phyloP scores from a whole-genome alignment of 1,284 basidiomycete genomes.

The Grifola frondosa region DNA sequence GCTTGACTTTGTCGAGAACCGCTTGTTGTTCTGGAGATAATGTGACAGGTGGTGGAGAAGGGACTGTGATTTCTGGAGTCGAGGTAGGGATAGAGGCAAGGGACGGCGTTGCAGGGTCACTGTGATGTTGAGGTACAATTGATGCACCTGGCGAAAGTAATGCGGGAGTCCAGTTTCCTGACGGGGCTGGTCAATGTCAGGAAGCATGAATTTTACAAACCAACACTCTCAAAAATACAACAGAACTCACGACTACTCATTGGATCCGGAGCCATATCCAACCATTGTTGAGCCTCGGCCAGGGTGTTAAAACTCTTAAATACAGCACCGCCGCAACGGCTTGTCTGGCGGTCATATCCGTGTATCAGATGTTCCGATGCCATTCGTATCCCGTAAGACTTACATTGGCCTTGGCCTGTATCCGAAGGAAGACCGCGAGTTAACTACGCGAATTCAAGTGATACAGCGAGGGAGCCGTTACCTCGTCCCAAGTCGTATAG shows the following conservation, averaged over 20 bases:
- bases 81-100: background rate
- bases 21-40: slow-evolving; percentile 56
- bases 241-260: too few species aligned
- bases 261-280: too few species aligned
- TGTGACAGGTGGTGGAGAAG: slow-evolving; percentile 3
- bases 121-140: too few species aligned
- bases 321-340: slow-evolving; percentile 44
- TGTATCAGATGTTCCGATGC: slow-evolving; percentile 29
- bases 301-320: slow-evolving; percentile 45
- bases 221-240: too few species aligned
- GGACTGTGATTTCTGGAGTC: background rate
- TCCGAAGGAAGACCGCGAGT: too few species aligned
- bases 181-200: too few species aligned
- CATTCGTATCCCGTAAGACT: background rate
- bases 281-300: slow-evolving; percentile 15
- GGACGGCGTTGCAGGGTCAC: too few species aligned
- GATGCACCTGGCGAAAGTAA: too few species aligned
- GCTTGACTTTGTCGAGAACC: slow-evolving; percentile 54
- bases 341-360: slow-evolving; percentile 36
- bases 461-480: slow-evolving; percentile 22
- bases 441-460: too few species aligned
- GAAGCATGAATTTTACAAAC: too few species aligned
- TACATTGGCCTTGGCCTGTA: too few species aligned
- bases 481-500: slow-evolving; percentile 57
- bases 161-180: too few species aligned